These are phyloP conservation scores for Cryomyces minteri DNA, from an alignment of 495 filamentous ascomycete genomes.

Conservation along the genomic window DNA sequence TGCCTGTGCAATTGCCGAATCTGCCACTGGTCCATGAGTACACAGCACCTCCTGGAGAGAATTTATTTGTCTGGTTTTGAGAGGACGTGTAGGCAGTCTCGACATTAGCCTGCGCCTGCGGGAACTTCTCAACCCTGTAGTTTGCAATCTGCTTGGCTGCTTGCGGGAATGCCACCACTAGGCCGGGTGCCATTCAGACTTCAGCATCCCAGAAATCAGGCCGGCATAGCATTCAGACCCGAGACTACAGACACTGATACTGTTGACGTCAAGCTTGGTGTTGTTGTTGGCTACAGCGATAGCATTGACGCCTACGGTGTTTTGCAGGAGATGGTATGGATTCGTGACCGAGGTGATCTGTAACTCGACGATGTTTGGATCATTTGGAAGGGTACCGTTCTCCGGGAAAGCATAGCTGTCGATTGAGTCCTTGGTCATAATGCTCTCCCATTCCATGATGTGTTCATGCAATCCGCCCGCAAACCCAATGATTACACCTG, in stretches of 20 bases:
- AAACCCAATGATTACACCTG: slow-evolving; percentile 28
- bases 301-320: slow-evolving; percentile 34
- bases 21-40: slow-evolving; percentile 48
- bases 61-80: slow-evolving; percentile 29
- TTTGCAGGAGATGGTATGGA: slow-evolving; percentile 52
- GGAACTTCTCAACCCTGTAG: no score
- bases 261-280: slow-evolving; percentile 28
- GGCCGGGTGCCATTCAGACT: no score
- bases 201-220: slow-evolving; percentile 49
- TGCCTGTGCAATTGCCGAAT: slow-evolving; percentile 46
- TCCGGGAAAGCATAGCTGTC: slow-evolving; percentile 38
- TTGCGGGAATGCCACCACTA: no score
- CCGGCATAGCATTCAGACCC: slow-evolving; percentile 45
- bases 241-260: slow-evolving; percentile 41
- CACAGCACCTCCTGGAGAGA: slow-evolving; percentile 33
- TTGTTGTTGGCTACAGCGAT: slow-evolving; percentile 16
- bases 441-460: slow-evolving; percentile 33
- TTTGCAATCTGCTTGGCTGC: no score
- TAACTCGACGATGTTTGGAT: slow-evolving; percentile 36
- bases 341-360: slow-evolving; percentile 48
- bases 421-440: slow-evolving; percentile 36
- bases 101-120: slow-evolving; percentile 28
- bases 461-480: slow-evolving; percentile 28
- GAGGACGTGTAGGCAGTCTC: slow-evolving; percentile 15
- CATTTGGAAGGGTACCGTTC: slow-evolving; percentile 39